Evolutionary conservation across 495 filamentous ascomycete genomes (phyloP).

Genomic region (Neurospora sp.): DNA sequence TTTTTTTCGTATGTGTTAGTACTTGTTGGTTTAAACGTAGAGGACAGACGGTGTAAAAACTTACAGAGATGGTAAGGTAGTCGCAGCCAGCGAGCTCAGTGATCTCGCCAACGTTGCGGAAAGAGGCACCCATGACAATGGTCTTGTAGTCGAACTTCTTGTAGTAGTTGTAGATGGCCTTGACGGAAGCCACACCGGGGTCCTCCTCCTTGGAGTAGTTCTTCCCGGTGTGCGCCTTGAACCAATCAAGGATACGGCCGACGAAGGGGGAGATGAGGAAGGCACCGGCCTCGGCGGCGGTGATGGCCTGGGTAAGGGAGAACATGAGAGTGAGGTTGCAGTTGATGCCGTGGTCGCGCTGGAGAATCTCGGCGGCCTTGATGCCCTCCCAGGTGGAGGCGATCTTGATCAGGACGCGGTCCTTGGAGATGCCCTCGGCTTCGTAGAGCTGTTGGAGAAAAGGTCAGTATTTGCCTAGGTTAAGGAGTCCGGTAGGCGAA

Average conservation of each 20-base stretch:
- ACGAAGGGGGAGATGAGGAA: constrained; percentile 99
- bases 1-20: constrained; percentile 6
- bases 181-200: constrained; percentile 92
- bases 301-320: constrained; percentile 89
- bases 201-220: constrained; percentile 81
- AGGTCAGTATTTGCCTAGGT: neutral
- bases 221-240: constrained; percentile 92
- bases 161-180: constrained; percentile 99
- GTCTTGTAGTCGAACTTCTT: constrained; percentile 99
- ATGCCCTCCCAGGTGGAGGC: constrained; percentile 95
- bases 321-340: constrained; percentile 99
- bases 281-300: constrained; percentile 90
- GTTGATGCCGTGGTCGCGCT: constrained; percentile 89
- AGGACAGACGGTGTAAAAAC: constrained; percentile 15
- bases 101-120: constrained; percentile 92
- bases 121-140: constrained; percentile 98
- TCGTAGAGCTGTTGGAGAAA: constrained; percentile 66
- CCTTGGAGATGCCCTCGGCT: constrained; percentile 79
- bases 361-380: constrained; percentile 89
- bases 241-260: constrained; percentile 98
- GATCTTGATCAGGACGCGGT: constrained; percentile 85
- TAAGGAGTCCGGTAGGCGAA: neutral
- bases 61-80: constrained; percentile 93
- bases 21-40: neutral
- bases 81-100: constrained; percentile 96